phyloP scores from a whole-genome alignment of 768 basidiomycete genomes.

The Mycena rebaudengoi region DNA sequence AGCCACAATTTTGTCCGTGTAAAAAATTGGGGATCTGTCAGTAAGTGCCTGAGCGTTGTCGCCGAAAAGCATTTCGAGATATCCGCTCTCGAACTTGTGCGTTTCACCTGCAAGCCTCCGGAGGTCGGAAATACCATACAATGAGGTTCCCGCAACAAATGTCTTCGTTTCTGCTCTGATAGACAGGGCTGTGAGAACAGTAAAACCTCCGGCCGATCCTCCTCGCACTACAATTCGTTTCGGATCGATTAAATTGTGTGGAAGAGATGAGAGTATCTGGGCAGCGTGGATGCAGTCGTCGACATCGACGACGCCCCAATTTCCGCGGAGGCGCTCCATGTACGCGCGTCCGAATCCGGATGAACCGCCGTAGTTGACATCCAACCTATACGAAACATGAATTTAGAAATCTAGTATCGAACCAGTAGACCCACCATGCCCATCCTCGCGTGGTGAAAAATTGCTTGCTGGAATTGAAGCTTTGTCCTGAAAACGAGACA shows the following conservation, averaged over 20 bases:
- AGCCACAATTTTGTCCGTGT: conserved; percentile 66
- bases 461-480: conserved; percentile 61
- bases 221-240: conserved; percentile 76
- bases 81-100: conserved; percentile 76
- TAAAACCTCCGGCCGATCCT: conserved; percentile 78
- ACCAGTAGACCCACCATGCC: conserved; percentile 58
- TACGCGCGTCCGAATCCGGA: conserved; percentile 78
- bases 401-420: not conserved
- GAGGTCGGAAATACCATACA: conserved; percentile 80
- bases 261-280: conserved; percentile 50
- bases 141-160: conserved; percentile 70
- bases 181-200: conserved; percentile 60
- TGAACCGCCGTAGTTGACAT: conserved; percentile 83
- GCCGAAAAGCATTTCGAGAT: conserved; percentile 71
- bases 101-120: conserved; percentile 61
- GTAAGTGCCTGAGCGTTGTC: conserved; percentile 66
- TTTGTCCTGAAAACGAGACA: conserved; percentile 56
- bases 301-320: conserved; percentile 83
- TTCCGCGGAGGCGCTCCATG: conserved; percentile 63
- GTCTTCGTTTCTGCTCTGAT: conserved; percentile 49
- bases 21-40: conserved; percentile 68
- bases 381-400: conserved; percentile 53
- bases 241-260: conserved; percentile 66
- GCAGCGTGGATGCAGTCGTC: conserved; percentile 71
- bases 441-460: conserved; percentile 78